A percentile compares a stretch with the other conserved stretches of the same genome.
Evolutionary conservation across 805 yeast genomes (phyloP).

Genomic region (Yarrowia sp.): DNA sequence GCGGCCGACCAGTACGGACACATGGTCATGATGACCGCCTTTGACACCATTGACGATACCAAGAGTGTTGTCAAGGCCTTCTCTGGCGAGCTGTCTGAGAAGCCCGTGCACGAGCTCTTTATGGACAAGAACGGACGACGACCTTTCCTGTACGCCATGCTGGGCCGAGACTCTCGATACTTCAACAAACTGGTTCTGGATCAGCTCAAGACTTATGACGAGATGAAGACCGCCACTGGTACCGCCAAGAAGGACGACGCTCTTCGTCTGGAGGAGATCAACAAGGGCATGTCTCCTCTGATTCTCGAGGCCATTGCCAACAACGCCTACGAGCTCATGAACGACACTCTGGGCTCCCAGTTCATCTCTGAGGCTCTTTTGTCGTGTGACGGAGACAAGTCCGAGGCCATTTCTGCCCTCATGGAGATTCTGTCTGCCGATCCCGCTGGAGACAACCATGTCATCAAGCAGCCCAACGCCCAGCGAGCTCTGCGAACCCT

Average conservation of each 20-base stretch:
- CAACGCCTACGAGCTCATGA: constrained; percentile 60
- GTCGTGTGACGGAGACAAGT: constrained; percentile 55
- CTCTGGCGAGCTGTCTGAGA: constrained; percentile 58
- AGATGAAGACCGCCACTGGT: constrained; percentile 56
- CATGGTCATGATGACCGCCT: constrained; percentile 74
- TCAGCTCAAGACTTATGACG: constrained; percentile 66
- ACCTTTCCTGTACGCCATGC: constrained; percentile 81
- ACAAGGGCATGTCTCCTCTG: constrained; percentile 67
- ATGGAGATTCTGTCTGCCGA: constrained; percentile 61
- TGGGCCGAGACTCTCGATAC: constrained; percentile 80
- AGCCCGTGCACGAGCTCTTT: constrained; percentile 52
- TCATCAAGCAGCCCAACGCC: constrained; percentile 71
- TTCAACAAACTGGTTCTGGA: constrained; percentile 73
- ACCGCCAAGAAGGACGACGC: constrained; percentile 88
- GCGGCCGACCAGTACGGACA: constrained; percentile 88
- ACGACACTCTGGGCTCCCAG: constrained; percentile 83
- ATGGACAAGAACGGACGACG: constrained; percentile 82
- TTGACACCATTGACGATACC: constrained; percentile 93
- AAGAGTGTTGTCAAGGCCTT: constrained; percentile 80
- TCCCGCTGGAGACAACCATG: constrained; percentile 67
- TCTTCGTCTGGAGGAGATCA: constrained; percentile 74
- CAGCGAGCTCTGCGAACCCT: constrained; percentile 76
- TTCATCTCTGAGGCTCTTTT: constrained; percentile 77
- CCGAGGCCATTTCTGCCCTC: constrained; percentile 60
- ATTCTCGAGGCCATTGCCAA: constrained; percentile 63